A percentile compares a stretch with the other conserved stretches of the same genome.
Conservation (phyloP, 805 yeast genomes). For the Lipomyces japonicus region DNA sequence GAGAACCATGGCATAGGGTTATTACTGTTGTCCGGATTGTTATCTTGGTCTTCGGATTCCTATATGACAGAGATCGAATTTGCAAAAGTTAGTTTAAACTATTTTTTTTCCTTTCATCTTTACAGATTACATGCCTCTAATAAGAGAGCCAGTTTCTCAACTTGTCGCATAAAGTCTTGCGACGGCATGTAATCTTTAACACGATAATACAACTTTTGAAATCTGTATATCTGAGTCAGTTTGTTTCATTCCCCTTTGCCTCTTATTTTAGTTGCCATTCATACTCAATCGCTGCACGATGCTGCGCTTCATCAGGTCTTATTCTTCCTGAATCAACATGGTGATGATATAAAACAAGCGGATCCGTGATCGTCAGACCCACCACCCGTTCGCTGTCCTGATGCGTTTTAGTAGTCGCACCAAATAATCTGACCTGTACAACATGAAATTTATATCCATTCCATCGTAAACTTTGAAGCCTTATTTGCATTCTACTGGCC, state of each 20-base stretch:
- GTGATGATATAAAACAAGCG: conserved; percentile 53
- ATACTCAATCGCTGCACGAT: conserved; percentile 55
- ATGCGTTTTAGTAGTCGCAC: too few relatives aligned
- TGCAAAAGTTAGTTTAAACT: not conserved
- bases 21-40: too few relatives aligned
- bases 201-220: conserved; percentile 56
- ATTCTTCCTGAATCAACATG: conserved; percentile 51
- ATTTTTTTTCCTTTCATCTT: not conserved
- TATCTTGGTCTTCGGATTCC: conserved; percentile 1
- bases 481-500: too few relatives aligned
- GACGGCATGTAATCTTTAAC: conserved; percentile 60
- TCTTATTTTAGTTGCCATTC: too few relatives aligned
- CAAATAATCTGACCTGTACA: too few relatives aligned
- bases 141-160: conserved; percentile 38
- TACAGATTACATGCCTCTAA: conserved; percentile 40
- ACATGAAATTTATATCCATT: too few relatives aligned
- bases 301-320: conserved; percentile 54
- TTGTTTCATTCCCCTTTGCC: too few relatives aligned
- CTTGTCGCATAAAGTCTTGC: conserved; percentile 43
- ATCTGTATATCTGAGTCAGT: too few relatives aligned
- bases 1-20: conserved; percentile 26
- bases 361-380: conserved; percentile 55
- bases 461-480: too few relatives aligned
- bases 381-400: too few relatives aligned
- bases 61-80: not conserved